Conservation (phyloP, 345 rosid genomes). For the Clausena lansium region DNA sequence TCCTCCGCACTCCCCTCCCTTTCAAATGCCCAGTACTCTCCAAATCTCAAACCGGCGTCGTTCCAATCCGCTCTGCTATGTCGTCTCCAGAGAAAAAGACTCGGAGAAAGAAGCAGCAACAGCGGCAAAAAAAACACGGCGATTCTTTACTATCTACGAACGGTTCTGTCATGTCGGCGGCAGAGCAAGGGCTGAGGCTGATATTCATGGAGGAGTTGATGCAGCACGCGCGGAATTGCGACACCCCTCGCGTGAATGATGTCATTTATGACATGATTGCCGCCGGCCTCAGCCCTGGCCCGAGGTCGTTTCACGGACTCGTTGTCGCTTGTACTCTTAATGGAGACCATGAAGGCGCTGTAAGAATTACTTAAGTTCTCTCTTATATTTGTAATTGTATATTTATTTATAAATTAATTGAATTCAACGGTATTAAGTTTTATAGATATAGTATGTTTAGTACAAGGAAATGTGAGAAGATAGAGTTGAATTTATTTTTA, state of each 20-base stretch:
- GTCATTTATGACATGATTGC: slow-evolving; percentile 95
- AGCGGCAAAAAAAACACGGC: slow-evolving; percentile 7
- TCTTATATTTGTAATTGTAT: neutral
- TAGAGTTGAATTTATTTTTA: neutral
- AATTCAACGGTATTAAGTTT: neutral
- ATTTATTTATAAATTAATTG: neutral
- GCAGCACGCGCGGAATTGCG: slow-evolving; percentile 74
- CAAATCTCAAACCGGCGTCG: slow-evolving; percentile 8
- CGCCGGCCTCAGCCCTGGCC: slow-evolving; percentile 89
- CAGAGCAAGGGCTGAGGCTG: slow-evolving; percentile 79
- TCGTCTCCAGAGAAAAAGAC: slow-evolving; percentile 34
- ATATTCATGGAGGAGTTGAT: slow-evolving; percentile 94
- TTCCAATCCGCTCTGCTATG: slow-evolving; percentile 22
- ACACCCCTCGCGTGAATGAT: slow-evolving; percentile 58
- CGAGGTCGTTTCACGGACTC: slow-evolving; percentile 91
- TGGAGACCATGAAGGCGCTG: slow-evolving; percentile 90
- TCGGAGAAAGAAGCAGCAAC: slow-evolving; percentile 28
- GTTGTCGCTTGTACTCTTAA: slow-evolving; percentile 64
- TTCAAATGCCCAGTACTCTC: slow-evolving; percentile 12
- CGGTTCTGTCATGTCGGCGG: slow-evolving; percentile 32
- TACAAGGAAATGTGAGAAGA: neutral
- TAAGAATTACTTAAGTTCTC: slow-evolving; percentile 21
- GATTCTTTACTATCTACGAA: slow-evolving; percentile 9
- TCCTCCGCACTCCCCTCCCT: slow-evolving; percentile 16
- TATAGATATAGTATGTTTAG: neutral